These are phyloP conservation scores for Eucalyptus viminalis DNA, from an alignment of 345 rosid genomes.

Conservation along the genomic window DNA sequence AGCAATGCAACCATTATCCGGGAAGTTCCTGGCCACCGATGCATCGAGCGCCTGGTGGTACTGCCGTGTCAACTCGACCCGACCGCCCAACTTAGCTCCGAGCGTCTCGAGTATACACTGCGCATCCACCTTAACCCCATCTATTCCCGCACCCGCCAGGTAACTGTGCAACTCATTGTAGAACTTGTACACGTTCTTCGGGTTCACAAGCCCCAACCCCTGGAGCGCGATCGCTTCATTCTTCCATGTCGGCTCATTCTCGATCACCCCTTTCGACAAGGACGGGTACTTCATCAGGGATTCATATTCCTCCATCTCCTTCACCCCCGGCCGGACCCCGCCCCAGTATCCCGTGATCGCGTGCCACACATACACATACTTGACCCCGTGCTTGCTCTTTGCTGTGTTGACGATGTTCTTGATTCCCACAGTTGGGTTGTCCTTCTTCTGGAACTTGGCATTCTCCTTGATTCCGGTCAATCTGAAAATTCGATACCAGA, in stretches of 20 bases:
- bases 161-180: slow-evolving; percentile 75
- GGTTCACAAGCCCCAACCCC: slow-evolving; percentile 81
- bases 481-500: slow-evolving; percentile 11
- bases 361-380: slow-evolving; percentile 90
- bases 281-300: slow-evolving; percentile 63
- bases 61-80: slow-evolving; percentile 75
- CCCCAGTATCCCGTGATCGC: slow-evolving; percentile 98
- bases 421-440: slow-evolving; percentile 53
- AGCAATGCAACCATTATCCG: slow-evolving; percentile 85
- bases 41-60: slow-evolving; percentile 91
- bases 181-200: slow-evolving; percentile 56
- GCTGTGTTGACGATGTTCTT: slow-evolving; percentile 60
- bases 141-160: slow-evolving; percentile 71
- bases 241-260: slow-evolving; percentile 86
- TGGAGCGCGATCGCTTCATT: slow-evolving; percentile 50
- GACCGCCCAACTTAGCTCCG: slow-evolving; percentile 71
- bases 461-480: slow-evolving; percentile 78
- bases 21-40: slow-evolving; percentile 65
- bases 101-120: slow-evolving; percentile 90
- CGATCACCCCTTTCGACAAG: slow-evolving; percentile 55
- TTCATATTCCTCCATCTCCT: slow-evolving; percentile 56
- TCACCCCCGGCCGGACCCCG: slow-evolving; percentile 70
- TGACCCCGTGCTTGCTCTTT: slow-evolving; percentile 54
- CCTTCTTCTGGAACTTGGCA: slow-evolving; percentile 54
- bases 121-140: slow-evolving; percentile 88